Conservation (phyloP, 352 stramenopile genomes). For the Phytophthora ohioensis region DNA sequence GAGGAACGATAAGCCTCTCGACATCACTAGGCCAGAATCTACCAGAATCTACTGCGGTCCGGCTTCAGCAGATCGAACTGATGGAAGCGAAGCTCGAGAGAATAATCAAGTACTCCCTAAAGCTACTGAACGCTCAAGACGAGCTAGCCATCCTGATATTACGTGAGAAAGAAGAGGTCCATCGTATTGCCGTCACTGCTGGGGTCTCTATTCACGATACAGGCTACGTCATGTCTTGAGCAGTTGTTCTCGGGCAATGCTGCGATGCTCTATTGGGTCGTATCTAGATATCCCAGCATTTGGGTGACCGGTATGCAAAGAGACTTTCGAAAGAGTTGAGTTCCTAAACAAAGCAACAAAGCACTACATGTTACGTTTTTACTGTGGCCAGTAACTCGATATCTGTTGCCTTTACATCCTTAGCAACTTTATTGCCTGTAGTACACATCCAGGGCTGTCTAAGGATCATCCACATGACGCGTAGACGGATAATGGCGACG, state of each 20-base stretch:
- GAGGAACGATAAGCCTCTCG: neutral
- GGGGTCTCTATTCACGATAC: neutral
- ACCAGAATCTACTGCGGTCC: constrained; percentile 1
- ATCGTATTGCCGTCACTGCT: neutral
- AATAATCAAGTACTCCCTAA: constrained; percentile 5
- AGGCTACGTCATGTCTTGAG: constrained; percentile 8
- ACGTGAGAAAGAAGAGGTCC: neutral
- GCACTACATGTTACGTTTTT: neutral
- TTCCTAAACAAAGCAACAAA: neutral
- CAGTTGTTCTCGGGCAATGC: constrained; percentile 1
- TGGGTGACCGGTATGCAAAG: too few species aligned
- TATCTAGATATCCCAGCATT: too few species aligned
- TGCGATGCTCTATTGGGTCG: neutral
- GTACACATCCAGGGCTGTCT: constrained; percentile 4
- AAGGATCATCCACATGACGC: constrained; percentile 6
- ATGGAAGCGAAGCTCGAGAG: constrained; percentile 9
- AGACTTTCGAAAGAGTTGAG: neutral
- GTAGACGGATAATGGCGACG: constrained; percentile 3
- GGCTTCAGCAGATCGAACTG: neutral
- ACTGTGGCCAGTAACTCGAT: constrained; percentile 6
- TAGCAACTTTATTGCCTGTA: neutral
- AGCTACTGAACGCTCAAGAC: neutral
- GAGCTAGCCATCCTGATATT: constrained; percentile 2
- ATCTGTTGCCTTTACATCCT: constrained; percentile 2
- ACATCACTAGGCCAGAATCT: neutral